Base-by-base conservation (phyloP, 2,329 filamentous ascomycete species). In the Scolecobasidium constrictum region DNA sequence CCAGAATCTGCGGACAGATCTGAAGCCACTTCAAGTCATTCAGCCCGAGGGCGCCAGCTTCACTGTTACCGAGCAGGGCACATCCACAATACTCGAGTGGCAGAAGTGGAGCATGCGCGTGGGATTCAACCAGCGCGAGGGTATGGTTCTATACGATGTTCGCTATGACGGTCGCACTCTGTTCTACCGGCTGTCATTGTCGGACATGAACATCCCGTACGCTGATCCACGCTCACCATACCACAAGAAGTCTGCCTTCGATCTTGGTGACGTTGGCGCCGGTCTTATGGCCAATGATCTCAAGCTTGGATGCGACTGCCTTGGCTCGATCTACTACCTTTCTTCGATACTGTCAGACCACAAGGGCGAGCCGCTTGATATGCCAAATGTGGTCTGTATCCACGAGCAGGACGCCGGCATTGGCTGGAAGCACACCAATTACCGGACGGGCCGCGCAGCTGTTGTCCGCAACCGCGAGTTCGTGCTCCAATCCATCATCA, bases 51-150 rank as follows among this genome's bases (percentile, higher is more conserved):
- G 78, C 5, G 71, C 76, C 2, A 79, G 75, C 11, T 82, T 81
- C 56, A 66, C 64, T 13, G 65, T 76, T 12, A 63, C 62, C 7
- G 57, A 69, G 33, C 61, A 68, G 46, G 71, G 69, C 22, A 71
- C 72, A 18, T 75, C 75, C 2, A 72, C 68, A 41, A 61, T 68
- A 16, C 55, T 83, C 28, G 63, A 69, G 46, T 80, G 80, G 80
- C 79, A 83, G 56, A 83, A 81, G 51, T 85, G 81, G 80, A 67
- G 72, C 2, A 78, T 86, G 61, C 67, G 80, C 9, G 69, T 87
- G 3, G 72, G 73, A 26, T 84, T 82, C 63, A 85, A 80, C 56
- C 71, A 75, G 37, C 69, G 82, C 2, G 83, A 83, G 55, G 80
- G 80, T 9, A 73, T 81, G 66, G 76, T 83, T 1, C 61, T 84